These are phyloP conservation scores for Platanthera zijinensis DNA, from an alignment of 106 monocot species.

Conservation along the genomic window DNA sequence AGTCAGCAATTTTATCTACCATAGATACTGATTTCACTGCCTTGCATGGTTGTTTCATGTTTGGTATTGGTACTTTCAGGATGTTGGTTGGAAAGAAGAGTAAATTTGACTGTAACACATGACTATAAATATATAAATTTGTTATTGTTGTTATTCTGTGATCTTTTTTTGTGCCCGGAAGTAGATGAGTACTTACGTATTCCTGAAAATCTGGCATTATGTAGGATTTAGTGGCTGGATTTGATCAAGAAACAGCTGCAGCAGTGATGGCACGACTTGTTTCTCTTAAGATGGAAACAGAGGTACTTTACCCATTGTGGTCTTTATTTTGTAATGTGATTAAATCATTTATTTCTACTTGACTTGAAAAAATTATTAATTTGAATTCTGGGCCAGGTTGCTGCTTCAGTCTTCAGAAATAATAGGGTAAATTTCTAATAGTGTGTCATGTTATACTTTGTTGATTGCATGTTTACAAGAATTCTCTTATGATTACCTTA, in stretches of 20 bases:
- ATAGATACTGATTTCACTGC: not conserved
- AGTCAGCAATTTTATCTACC: not conserved
- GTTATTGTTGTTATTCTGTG: not conserved
- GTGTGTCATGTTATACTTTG: not conserved
- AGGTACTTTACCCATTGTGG: constrained; percentile 34
- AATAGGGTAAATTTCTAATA: not conserved
- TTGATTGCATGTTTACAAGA: not conserved
- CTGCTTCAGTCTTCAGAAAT: not conserved
- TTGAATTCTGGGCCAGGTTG: not conserved
- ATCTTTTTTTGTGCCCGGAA: not conserved
- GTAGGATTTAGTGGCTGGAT: constrained; percentile 85
- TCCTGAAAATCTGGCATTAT: constrained; percentile 14
- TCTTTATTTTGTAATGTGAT: not conserved
- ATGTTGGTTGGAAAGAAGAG: not conserved
- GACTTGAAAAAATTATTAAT: not conserved
- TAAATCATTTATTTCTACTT: not conserved
- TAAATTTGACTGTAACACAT: not conserved
- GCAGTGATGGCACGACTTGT: constrained; percentile 88
- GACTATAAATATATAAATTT: not conserved
- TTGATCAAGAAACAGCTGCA: constrained; percentile 97
- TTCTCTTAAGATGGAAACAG: constrained; percentile 92
- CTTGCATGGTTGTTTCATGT: not conserved
- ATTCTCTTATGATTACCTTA: not conserved
- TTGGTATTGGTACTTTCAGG: not conserved
- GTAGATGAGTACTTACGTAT: not conserved